Evolutionary conservation across 129 eudicot species (phyloP).

Genomic region (Flaveria linearis): DNA sequence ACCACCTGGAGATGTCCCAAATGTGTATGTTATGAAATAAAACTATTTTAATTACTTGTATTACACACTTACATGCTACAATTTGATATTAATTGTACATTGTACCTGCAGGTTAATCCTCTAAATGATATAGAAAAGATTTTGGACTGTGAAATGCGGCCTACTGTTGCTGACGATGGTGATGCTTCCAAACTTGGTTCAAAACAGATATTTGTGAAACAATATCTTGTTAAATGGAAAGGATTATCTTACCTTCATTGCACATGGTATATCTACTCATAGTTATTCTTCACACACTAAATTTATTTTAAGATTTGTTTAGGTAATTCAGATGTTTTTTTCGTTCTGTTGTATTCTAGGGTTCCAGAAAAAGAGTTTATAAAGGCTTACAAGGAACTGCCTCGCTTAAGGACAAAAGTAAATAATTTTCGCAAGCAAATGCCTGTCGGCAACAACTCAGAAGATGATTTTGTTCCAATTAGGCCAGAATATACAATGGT

Average conservation of each 20-base stretch:
- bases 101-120: constrained; percentile 70
- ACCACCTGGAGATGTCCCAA: constrained; percentile 88
- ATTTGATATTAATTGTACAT: background rate
- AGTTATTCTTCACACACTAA: background rate
- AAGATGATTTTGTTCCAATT: constrained; percentile 82
- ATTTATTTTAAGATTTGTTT: background rate
- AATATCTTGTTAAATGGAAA: constrained; percentile 96
- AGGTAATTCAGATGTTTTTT: background rate
- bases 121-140: constrained; percentile 87
- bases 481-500: constrained; percentile 97
- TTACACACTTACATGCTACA: background rate
- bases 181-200: constrained; percentile 84
- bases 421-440: constrained; percentile 78
- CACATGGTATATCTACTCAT: constrained; percentile 59
- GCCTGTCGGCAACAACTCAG: constrained; percentile 53
- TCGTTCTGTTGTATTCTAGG: constrained; percentile 41
- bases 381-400: constrained; percentile 81
- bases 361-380: constrained; percentile 83
- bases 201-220: constrained; percentile 79
- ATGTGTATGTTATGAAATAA: constrained; percentile 64
- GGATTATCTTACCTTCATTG: constrained; percentile 95
- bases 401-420: constrained; percentile 87
- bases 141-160: constrained; percentile 89
- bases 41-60: background rate
- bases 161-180: constrained; percentile 68